Percentiles rank a stretch among this genome's conserved stretches.
phyloP scores from a whole-genome alignment of 805 yeast genomes.

The Metschnikowia borealis region DNA sequence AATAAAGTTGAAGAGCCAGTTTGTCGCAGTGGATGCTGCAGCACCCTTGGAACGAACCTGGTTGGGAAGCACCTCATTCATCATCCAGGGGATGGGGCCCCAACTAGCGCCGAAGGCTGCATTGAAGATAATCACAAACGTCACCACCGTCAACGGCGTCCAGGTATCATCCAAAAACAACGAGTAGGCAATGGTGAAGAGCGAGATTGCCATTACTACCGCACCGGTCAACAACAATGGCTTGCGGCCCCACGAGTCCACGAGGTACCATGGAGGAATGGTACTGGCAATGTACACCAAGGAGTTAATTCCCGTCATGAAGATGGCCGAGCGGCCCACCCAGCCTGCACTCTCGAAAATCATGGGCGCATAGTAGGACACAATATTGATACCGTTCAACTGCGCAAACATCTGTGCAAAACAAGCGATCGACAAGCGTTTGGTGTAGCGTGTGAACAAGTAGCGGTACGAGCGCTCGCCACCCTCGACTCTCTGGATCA shows the following conservation, averaged over 20 bases:
- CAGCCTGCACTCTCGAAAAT: conserved; percentile 96
- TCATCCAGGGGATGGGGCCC: conserved; percentile 96
- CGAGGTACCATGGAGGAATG: conserved; percentile 86
- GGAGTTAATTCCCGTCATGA: conserved; percentile 78
- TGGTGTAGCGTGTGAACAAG: conserved; percentile 72
- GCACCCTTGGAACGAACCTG: conserved; percentile 87
- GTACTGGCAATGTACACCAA: conserved; percentile 49
- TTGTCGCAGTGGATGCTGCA: conserved; percentile 83
- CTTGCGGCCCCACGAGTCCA: conserved; percentile 88
- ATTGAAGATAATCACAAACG: conserved; percentile 73
- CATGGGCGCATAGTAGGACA: conserved; percentile 88
- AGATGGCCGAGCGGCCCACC: conserved; percentile 80
- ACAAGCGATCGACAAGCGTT: conserved; percentile 82
- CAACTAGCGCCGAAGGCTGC: conserved; percentile 85
- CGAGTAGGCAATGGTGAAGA: conserved; percentile 60
- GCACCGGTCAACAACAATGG: conserved; percentile 82
- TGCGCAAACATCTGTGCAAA: conserved; percentile 91
- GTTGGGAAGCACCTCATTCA: conserved; percentile 82
- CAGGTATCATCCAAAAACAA: conserved; percentile 30
- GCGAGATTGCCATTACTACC: conserved; percentile 68
- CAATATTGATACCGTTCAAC: conserved; percentile 87
- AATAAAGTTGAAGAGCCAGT: conserved; percentile 88
- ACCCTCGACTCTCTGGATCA: conserved; percentile 76
- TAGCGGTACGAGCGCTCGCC: conserved; percentile 65
- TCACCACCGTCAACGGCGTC: conserved; percentile 71